Conservation (phyloP, 2,329 filamentous ascomycete species). For the Cladophialophora carrionii region DNA sequence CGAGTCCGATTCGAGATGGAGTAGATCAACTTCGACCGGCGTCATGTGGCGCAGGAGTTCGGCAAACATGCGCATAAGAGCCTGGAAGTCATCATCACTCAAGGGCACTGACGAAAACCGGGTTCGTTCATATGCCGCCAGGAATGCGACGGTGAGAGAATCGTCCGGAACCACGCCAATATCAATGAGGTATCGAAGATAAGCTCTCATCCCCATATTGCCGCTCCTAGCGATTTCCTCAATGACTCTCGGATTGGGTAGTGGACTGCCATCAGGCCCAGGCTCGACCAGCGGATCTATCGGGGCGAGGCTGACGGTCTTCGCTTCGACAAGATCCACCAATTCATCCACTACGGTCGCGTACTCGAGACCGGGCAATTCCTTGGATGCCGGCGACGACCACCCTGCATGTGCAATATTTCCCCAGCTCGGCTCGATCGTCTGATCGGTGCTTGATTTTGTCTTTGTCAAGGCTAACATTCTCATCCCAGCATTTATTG, state of each 20-base stretch:
- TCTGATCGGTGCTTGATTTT: constrained; percentile 29
- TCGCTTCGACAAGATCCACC: constrained; percentile 87
- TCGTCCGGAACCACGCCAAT: constrained; percentile 65
- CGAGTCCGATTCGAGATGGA: constrained; percentile 45
- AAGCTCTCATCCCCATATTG: constrained; percentile 76
- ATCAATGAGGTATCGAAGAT: constrained; percentile 70
- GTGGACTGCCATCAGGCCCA: constrained; percentile 42
- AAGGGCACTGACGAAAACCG: constrained; percentile 76
- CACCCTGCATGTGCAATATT: constrained; percentile 85
- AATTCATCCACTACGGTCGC: constrained; percentile 78
- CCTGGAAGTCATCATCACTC: constrained; percentile 70
- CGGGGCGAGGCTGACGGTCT: constrained; percentile 83
- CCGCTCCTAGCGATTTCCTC: constrained; percentile 70
- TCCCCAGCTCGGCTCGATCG: constrained; percentile 69
- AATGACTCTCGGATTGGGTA: constrained; percentile 58
- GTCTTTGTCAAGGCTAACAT: constrained; percentile 31
- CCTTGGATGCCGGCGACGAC: constrained; percentile 75
- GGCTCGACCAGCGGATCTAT: constrained; percentile 54
- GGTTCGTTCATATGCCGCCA: constrained; percentile 77
- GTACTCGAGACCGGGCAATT: constrained; percentile 82
- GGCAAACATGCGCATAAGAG: constrained; percentile 82
- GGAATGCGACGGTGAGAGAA: constrained; percentile 62
- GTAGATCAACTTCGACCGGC: constrained; percentile 59
- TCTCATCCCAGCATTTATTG: constrained; percentile 23
- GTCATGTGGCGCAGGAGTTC: constrained; percentile 77